phyloP scores from a whole-genome alignment of 2,329 filamentous ascomycete species.

The Paraconiothyrium sp. region DNA sequence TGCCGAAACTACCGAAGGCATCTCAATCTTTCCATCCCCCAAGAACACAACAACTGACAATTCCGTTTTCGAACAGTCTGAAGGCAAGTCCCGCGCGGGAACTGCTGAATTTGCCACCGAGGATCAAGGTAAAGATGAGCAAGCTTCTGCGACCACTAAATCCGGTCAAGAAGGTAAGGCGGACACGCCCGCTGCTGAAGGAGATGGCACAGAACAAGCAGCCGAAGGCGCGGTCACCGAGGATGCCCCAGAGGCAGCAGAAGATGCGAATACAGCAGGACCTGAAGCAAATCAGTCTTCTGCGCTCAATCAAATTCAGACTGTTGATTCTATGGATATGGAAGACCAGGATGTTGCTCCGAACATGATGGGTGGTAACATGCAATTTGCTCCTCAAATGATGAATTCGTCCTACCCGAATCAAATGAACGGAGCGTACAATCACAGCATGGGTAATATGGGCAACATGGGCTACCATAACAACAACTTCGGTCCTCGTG shows the following conservation, averaged over 20 bases:
- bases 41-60: slow-evolving; percentile 38
- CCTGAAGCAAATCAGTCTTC: slow-evolving; percentile 24
- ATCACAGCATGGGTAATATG: slow-evolving; percentile 52
- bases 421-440: slow-evolving; percentile 51
- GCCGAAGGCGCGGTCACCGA: slow-evolving; percentile 17
- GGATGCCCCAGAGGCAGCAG: slow-evolving; percentile 22
- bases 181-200: slow-evolving; percentile 20
- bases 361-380: slow-evolving; percentile 38
- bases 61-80: slow-evolving; percentile 34
- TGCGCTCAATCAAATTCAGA: slow-evolving; percentile 47
- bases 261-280: slow-evolving; percentile 31
- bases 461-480: slow-evolving; percentile 50
- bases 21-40: slow-evolving; percentile 10
- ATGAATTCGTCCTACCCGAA: slow-evolving; percentile 67
- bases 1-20: slow-evolving; percentile 19
- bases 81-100: slow-evolving; percentile 42
- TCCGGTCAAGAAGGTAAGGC: slow-evolving; percentile 44
- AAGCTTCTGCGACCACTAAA: slow-evolving; percentile 33
- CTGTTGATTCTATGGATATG: slow-evolving; percentile 41
- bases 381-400: slow-evolving; percentile 40
- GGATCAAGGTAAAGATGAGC: slow-evolving; percentile 42
- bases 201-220: slow-evolving; percentile 8
- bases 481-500: slow-evolving; percentile 55
- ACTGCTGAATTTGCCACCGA: slow-evolving; percentile 44
- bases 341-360: slow-evolving; percentile 35